Percentiles rank a stretch among this genome's conserved stretches.
Evolutionary conservation across 139 green algal genomes (phyloP).

Genomic region (Coelastrella sp.): DNA sequence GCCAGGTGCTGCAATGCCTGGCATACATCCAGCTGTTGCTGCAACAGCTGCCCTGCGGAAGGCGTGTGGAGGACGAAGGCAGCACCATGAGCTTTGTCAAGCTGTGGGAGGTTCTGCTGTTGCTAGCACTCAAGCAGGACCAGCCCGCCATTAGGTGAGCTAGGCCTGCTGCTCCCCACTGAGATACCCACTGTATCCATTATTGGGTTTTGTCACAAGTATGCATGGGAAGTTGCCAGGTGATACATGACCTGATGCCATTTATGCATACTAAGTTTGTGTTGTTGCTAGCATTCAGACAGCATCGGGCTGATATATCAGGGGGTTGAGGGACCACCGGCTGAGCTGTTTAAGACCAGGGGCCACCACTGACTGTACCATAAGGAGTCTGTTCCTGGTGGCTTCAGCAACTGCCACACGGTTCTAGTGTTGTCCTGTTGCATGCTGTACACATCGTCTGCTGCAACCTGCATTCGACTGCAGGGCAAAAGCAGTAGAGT

Average conservation of each 20-base stretch:
- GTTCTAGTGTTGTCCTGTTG: neutral
- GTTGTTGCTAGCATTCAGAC: too few species aligned
- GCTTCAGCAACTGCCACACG: too few species aligned
- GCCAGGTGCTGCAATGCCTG: constrained; percentile 5
- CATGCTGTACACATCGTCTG: neutral
- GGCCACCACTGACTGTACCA: too few species aligned
- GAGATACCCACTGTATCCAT: neutral
- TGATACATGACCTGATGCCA: too few species aligned
- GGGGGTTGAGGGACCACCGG: too few species aligned
- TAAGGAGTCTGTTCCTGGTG: too few species aligned
- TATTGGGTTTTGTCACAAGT: neutral
- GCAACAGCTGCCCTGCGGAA: constrained; percentile 24
- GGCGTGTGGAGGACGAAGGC: constrained; percentile 3
- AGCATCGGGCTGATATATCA: too few species aligned
- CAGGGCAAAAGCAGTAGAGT: constrained; percentile 37
- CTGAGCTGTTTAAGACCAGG: too few species aligned
- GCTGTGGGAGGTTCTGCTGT: constrained; percentile 28
- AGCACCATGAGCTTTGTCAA: constrained; percentile 5
- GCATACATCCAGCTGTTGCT: constrained; percentile 19
- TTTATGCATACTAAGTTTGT: too few species aligned
- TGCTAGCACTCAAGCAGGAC: constrained; percentile 37
- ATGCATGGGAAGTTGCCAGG: too few species aligned
- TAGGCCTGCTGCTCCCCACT: neutral
- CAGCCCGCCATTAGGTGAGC: constrained; percentile 28
- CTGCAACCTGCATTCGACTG: too few species aligned